Evolutionary conservation across 805 yeast genomes (phyloP).

Genomic region (Priceomyces carsonii): DNA sequence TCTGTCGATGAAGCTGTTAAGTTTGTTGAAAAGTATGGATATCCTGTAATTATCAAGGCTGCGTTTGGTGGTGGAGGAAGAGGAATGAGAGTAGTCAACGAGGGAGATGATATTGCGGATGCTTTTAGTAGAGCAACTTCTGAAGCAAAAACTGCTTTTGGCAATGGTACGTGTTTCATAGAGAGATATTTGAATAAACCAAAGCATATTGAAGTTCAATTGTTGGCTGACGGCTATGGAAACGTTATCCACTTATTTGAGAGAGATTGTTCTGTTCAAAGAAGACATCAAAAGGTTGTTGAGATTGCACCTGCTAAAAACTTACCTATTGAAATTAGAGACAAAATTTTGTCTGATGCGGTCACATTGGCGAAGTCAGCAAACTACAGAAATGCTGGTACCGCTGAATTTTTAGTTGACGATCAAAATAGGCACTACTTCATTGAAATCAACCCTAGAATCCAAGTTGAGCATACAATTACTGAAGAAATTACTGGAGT

Average conservation of each 20-base stretch:
- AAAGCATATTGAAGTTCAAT: constrained; percentile 96
- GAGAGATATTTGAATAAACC: constrained; percentile 95
- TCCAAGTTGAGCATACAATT: constrained; percentile 97
- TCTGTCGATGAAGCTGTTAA: constrained; percentile 71
- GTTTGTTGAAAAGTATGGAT: constrained; percentile 84
- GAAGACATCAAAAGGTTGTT: constrained; percentile 98
- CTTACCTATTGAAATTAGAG: constrained; percentile 78
- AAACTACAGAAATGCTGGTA: constrained; percentile 95
- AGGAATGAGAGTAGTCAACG: constrained; percentile 99
- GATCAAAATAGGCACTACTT: constrained; percentile 92
- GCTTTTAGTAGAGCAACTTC: constrained; percentile 93
- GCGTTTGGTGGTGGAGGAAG: constrained; percentile 99
- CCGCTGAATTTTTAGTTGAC: constrained; percentile 96
- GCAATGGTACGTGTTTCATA: constrained; percentile 97
- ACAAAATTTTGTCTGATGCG: constrained; percentile 92
- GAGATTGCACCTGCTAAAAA: constrained; percentile 98
- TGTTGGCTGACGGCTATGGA: constrained; percentile 90
- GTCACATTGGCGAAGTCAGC: constrained; percentile 88
- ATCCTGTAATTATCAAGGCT: constrained; percentile 96
- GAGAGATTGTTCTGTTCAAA: constrained; percentile 99
- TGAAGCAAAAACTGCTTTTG: constrained; percentile 94
- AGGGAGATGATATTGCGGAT: constrained; percentile 89
- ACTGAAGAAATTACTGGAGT: constrained; percentile 99
- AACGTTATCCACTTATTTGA: constrained; percentile 94
- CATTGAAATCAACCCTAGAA: constrained; percentile 97